phyloP scores from a whole-genome alignment of 2,329 filamentous ascomycete species.

The Corynespora cassiicola region DNA sequence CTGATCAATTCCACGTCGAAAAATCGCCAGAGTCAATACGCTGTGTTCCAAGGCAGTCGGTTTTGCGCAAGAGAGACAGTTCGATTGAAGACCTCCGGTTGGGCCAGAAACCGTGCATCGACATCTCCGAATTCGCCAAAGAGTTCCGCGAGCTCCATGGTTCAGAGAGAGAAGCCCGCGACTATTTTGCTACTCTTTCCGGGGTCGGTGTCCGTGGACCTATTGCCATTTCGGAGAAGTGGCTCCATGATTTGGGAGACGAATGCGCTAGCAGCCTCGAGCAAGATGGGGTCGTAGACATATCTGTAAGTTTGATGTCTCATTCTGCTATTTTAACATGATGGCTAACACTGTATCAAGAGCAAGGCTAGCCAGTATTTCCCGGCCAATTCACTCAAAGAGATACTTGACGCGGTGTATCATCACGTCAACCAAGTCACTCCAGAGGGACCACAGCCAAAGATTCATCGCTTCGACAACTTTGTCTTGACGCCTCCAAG shows the following conservation, averaged over 20 bases:
- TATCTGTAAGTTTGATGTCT: constrained; percentile 22
- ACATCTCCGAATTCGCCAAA: constrained; percentile 22
- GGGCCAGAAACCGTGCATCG: constrained; percentile 26
- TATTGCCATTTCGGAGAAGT: constrained; percentile 31
- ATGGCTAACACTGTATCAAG: constrained; percentile 2
- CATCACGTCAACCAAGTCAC: constrained; percentile 1
- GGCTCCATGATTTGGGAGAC: constrained; percentile 22
- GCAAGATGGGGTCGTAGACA: constrained; percentile 23
- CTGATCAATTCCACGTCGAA: constrained; percentile 21
- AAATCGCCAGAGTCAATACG: constrained; percentile 15
- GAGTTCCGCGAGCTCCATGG: constrained; percentile 24
- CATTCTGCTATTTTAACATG: background rate
- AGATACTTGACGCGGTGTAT: constrained; percentile 1
- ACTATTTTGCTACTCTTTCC: constrained; percentile 13
- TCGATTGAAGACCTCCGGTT: constrained; percentile 21
- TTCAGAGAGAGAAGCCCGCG: constrained; percentile 17
- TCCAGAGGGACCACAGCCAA: too few species aligned
- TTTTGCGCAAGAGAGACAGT: constrained; percentile 23
- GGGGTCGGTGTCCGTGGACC: constrained; percentile 18
- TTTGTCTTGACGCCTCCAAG: constrained; percentile 23
- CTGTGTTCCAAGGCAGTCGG: constrained; percentile 29
- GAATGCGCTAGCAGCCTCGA: constrained; percentile 20
- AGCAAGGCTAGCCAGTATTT: constrained; percentile 9
- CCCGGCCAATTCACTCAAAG: constrained; percentile 3
- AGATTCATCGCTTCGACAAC: constrained; percentile 16